A percentile compares a stretch with the other conserved stretches of the same genome.
Conservation (phyloP, 2,329 filamentous ascomycete species). For the Onygenales sp. region DNA sequence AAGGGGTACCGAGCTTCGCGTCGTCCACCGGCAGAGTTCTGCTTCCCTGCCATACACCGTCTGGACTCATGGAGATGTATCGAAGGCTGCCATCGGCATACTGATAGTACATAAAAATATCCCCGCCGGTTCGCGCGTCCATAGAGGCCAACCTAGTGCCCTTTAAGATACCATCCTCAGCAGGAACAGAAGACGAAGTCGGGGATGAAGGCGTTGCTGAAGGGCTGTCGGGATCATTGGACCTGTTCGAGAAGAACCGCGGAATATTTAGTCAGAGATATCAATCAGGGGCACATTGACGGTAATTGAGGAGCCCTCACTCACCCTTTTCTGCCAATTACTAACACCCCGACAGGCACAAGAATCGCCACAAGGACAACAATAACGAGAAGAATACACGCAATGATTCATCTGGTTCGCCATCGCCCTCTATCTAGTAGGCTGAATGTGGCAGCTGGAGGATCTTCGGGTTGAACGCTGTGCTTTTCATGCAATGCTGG, state of each 20-base stretch:
- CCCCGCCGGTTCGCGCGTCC: neutral
- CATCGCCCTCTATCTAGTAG: neutral
- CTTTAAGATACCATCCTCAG: neutral
- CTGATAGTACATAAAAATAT: neutral
- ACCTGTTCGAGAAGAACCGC: too few relatives aligned
- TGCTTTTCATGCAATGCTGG: neutral
- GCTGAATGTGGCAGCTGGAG: neutral
- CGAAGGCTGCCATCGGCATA: neutral
- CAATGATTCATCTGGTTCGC: neutral
- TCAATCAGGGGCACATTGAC: neutral
- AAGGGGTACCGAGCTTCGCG: neutral
- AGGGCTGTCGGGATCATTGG: too few relatives aligned
- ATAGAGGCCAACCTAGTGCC: neutral
- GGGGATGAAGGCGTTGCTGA: neutral
- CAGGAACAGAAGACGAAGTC: neutral
- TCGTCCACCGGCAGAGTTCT: neutral
- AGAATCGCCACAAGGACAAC: neutral
- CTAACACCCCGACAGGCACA: neutral
- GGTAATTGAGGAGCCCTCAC: too few relatives aligned
- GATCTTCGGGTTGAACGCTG: neutral
- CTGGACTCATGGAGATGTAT: neutral
- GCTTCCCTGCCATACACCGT: neutral
- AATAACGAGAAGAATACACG: neutral
- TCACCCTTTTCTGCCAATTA: neutral
- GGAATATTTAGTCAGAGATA: neutral